These are phyloP conservation scores for Typha latifolia DNA, from an alignment of 176 grass and related monocot genomes.

Conservation along the genomic window DNA sequence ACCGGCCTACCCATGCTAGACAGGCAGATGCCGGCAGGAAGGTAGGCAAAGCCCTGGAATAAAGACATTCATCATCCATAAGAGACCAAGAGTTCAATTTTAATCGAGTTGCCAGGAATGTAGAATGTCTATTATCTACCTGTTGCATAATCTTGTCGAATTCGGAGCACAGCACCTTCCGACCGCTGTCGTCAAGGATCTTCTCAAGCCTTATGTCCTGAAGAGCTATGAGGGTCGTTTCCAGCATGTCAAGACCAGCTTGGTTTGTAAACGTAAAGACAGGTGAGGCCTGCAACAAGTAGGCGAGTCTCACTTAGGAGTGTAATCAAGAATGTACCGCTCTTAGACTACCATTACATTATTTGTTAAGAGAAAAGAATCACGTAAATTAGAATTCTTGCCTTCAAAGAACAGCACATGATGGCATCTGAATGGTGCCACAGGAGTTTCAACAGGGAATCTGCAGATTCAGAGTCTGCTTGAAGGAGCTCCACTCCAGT, in stretches of 20 bases:
- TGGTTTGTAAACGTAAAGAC: conserved; percentile 94
- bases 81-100: not conserved
- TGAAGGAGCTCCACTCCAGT: conserved; percentile 63
- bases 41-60: conserved; percentile 50
- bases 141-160: conserved; percentile 94
- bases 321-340: too few species aligned
- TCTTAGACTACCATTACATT: too few species aligned
- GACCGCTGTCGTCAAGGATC: conserved; percentile 68
- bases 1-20: conserved; percentile 81
- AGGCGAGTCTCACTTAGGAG: not conserved
- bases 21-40: conserved; percentile 56
- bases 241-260: conserved; percentile 89
- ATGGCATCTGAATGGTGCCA: conserved; percentile 90
- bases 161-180: conserved; percentile 73
- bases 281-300: conserved; percentile 51
- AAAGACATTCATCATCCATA: not conserved
- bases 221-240: conserved; percentile 76
- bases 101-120: not conserved
- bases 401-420: conserved; percentile 96
- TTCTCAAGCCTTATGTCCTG: conserved; percentile 86
- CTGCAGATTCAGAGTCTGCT: conserved; percentile 32
- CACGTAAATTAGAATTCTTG: conserved; percentile 11
- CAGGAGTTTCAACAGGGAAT: conserved; percentile 62
- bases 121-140: conserved; percentile 13
- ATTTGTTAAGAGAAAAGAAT: not conserved